These are phyloP conservation scores for Pichia deserticola DNA, from an alignment of 805 yeast species.

Conservation along the genomic window DNA sequence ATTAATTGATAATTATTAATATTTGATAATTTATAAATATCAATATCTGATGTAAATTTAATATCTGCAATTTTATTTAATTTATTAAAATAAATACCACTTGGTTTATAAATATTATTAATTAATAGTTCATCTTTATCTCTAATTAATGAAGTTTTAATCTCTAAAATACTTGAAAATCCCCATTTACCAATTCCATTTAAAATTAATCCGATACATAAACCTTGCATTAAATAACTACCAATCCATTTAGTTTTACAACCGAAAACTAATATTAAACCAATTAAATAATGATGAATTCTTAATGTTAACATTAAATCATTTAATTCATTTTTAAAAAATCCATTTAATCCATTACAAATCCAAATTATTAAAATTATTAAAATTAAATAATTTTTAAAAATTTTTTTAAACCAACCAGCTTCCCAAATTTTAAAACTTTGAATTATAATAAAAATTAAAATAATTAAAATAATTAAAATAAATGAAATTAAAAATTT, in stretches of 20 bases:
- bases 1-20: too few relatives aligned
- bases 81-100: too few relatives aligned
- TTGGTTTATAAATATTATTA: not conserved
- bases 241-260: conserved; percentile 67
- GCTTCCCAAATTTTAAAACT: conserved; percentile 75
- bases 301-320: conserved; percentile 50
- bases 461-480: conserved; percentile 40
- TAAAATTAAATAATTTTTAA: conserved; percentile 36
- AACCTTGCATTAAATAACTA: conserved; percentile 75
- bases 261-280: conserved; percentile 73
- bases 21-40: too few relatives aligned
- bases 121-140: conserved; percentile 24
- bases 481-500: conserved; percentile 67
- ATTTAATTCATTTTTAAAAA: conserved; percentile 71
- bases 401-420: conserved; percentile 48
- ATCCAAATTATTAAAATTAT: conserved; percentile 40
- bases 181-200: conserved; percentile 94
- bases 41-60: too few relatives aligned
- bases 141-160: conserved; percentile 55
- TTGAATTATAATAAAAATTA: conserved; percentile 57
- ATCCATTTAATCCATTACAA: conserved; percentile 46
- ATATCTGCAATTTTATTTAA: too few relatives aligned
- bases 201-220: conserved; percentile 68
- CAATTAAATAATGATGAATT: conserved; percentile 74
- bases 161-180: conserved; percentile 80